These are phyloP conservation scores for Sistotremastrum suecicum DNA, from an alignment of 768 basidiomycete genomes.

Conservation along the genomic window DNA sequence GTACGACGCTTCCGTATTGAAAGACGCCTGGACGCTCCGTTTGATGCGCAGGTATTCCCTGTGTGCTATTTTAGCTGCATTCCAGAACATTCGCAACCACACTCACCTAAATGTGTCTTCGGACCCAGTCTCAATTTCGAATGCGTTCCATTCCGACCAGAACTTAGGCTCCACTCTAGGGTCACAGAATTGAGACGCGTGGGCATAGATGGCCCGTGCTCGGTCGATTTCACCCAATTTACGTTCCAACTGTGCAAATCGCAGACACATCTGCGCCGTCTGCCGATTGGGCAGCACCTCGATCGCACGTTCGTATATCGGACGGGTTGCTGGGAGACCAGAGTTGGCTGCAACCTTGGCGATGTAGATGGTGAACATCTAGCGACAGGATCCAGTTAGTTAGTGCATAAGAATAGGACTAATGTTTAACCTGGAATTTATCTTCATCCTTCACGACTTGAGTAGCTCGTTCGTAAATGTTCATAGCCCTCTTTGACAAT, in stretches of 20 bases:
- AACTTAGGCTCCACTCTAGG: slow-evolving; percentile 83
- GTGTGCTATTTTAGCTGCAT: not conserved
- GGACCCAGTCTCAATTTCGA: slow-evolving; percentile 97
- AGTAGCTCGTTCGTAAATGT: slow-evolving; percentile 87
- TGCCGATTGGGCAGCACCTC: slow-evolving; percentile 87
- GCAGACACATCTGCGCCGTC: slow-evolving; percentile 95
- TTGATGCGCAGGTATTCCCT: slow-evolving; percentile 90
- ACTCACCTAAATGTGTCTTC: slow-evolving; percentile 75
- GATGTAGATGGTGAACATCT: slow-evolving; percentile 97
- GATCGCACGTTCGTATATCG: slow-evolving; percentile 91
- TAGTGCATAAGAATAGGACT: not conserved
- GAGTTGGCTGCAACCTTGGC: slow-evolving; percentile 94
- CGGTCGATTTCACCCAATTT: slow-evolving; percentile 99
- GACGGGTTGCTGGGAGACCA: slow-evolving; percentile 88
- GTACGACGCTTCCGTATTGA: slow-evolving; percentile 94
- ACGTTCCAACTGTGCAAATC: slow-evolving; percentile 89
- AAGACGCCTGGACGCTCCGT: slow-evolving; percentile 94
- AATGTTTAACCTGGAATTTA: slow-evolving; percentile 97
- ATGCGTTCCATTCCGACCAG: slow-evolving; percentile 94
- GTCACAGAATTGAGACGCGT: slow-evolving; percentile 98
- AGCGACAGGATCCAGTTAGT: slow-evolving; percentile 3
- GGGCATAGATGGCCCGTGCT: slow-evolving; percentile 90
- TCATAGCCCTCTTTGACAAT: slow-evolving; percentile 90
- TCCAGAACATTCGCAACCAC: slow-evolving; percentile 20
- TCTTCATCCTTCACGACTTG: slow-evolving; percentile 77